These are phyloP conservation scores for Fusarium dimerum DNA, from an alignment of 2,329 filamentous ascomycete genomes.

Conservation along the genomic window DNA sequence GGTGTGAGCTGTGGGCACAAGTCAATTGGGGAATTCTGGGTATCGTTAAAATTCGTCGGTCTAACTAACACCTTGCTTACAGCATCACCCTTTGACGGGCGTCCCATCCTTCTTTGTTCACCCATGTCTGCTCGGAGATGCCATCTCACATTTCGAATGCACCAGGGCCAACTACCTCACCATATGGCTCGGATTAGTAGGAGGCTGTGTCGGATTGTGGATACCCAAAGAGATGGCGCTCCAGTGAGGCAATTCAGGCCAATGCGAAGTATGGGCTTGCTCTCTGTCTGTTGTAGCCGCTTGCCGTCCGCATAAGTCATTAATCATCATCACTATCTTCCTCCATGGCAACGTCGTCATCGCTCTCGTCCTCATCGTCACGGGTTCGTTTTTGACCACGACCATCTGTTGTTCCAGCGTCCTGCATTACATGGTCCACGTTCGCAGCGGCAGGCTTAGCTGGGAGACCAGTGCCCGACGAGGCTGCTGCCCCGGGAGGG, in stretches of 20 bases:
- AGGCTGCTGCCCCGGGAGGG: constrained; percentile 50
- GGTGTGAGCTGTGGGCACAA: constrained; percentile 28
- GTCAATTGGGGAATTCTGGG: constrained; percentile 32
- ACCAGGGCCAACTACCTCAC: constrained; percentile 72
- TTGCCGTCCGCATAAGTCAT: constrained; percentile 23
- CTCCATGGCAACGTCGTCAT: constrained; percentile 69
- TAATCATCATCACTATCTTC: constrained; percentile 74
- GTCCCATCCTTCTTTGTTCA: constrained; percentile 87
- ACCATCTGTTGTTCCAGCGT: constrained; percentile 54
- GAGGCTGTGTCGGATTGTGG: constrained; percentile 76
- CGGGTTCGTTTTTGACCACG: constrained; percentile 70
- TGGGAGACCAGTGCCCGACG: constrained; percentile 41
- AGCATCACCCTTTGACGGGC: constrained; percentile 83
- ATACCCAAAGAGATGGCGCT: constrained; percentile 69
- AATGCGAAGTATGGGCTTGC: constrained; percentile 6
- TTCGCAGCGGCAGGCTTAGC: constrained; percentile 51
- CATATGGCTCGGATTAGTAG: constrained; percentile 87
- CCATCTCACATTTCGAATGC: constrained; percentile 68
- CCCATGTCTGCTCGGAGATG: constrained; percentile 84
- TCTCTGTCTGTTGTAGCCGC: constrained; percentile 18
- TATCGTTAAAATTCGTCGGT: constrained; percentile 34
- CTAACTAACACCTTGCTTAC: constrained; percentile 42
- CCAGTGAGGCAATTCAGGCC: constrained; percentile 25
- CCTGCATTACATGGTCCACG: constrained; percentile 50
- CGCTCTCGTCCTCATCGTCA: constrained; percentile 66